Base-by-base conservation (phyloP, 139 green algal species). In the Volvox reticuliferus region DNA sequence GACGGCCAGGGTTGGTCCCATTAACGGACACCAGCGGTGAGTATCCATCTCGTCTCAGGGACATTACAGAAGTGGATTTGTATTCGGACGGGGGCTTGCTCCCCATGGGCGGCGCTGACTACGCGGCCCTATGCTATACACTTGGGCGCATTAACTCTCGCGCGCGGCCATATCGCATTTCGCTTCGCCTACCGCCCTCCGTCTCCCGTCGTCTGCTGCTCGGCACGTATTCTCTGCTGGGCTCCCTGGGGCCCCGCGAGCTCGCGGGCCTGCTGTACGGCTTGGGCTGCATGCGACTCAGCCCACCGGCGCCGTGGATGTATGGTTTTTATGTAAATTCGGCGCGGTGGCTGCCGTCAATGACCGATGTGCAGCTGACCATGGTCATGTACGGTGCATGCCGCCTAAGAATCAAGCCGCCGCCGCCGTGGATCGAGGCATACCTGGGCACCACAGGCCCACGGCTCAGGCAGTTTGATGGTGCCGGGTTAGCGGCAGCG, bases 191-290 rank as follows among this genome's bases (percentile, higher is more conserved):
- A 55, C 50, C 86, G 50, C 50, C 20, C 12, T 84, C 86, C 9
- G 35, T 77, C 69, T 26, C 14, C 5, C 71, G 50, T 19, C 68
- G 73, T 14, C 73, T 90, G 30, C 86, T 90, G 50, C n/a, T 62
- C 12, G 71, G 86, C 44, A 30, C 30, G 2, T 83, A 82, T 35
- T n/a, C 71, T 5, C 1, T 13, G 17, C 30, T 90, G 21, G 21
- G 32, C 32, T 69, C 35, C 2, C 36, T 79, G 69, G 1, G 28
- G 9, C 50, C 86, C 1, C 13, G 13, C 18, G 69, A 89, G 24
- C 82, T 35, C 73, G 71, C 86, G 30, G 36, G 26, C 2, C 32
- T 83, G 50, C 50, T 90, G n/a, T 90, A 90, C 86, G 86, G 86
- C 30, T 55, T 83, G 24, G n/a, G 36, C 30, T 37, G 30, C 32